A percentile compares a stretch with the other conserved stretches of the same genome.
These are phyloP conservation scores for Penicillium italicum DNA, from an alignment of 2,329 filamentous ascomycete species.

Conservation along the genomic window DNA sequence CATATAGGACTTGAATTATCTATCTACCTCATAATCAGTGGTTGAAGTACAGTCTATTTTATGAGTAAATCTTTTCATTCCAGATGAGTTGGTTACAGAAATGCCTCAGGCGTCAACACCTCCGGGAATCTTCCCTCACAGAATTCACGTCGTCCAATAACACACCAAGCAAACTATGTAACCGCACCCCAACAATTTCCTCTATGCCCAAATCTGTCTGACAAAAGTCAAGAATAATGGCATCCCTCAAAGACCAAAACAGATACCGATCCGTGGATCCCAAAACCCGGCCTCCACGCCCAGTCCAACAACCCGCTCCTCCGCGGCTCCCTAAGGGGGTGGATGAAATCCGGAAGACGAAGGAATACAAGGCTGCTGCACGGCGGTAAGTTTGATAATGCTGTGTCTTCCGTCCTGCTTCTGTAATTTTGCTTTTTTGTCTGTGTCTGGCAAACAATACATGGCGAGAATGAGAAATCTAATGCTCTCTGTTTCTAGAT, in stretches of 20 bases:
- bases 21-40: background rate
- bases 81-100: background rate
- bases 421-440: background rate
- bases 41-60: background rate
- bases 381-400: conserved; percentile 30
- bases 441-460: background rate
- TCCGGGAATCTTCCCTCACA: background rate
- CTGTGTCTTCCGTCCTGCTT: background rate
- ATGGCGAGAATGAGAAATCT: background rate
- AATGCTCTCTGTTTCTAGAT: conserved; percentile 20
- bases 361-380: conserved; percentile 40
- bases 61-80: background rate
- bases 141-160: background rate
- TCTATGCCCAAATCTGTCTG: background rate
- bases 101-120: conserved; percentile 4
- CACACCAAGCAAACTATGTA: background rate
- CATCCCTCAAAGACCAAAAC: background rate
- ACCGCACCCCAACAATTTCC: background rate
- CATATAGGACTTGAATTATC: background rate
- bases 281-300: conserved; percentile 12
- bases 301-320: conserved; percentile 7
- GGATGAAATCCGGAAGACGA: conserved; percentile 40
- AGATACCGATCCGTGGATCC: conserved; percentile 19
- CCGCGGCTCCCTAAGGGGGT: conserved; percentile 7
- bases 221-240: background rate